Base-by-base conservation (phyloP, 179 eudicot genomes). In the Monotropa hypopitys region DNA sequence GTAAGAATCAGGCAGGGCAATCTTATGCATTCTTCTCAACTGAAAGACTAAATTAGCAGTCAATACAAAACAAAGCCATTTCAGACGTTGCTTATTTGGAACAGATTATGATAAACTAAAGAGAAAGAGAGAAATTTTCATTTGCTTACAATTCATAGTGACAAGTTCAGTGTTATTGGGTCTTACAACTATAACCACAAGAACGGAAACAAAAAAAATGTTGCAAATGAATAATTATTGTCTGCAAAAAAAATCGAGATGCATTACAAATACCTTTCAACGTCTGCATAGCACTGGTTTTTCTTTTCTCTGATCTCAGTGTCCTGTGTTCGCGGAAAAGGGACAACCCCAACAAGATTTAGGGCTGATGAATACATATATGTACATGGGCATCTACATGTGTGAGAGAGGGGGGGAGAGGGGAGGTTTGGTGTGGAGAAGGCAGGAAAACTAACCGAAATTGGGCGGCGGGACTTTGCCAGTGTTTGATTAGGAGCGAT, bases 261-360 rank as follows among this genome's bases (percentile, higher is more conserved):
- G n/a, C 40, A 67, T 49, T 15, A 65, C 56, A 74, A 28, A 42
- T 85, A 92, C 98, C 89, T 89, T 82, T 91, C 97, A 73, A 93
- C 70, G 63, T 93, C 98, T 30, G 80, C 83, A 78, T 91, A 93
- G 71, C 97, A 93, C 53, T 85, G 87, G 76, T 86, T 87, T 81
- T 93, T 93, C 87, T 80, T 88, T 81, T 79, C 84, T 79, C 86
- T 80, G 82, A 90, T 86, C 77, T 93, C 98, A 66, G 66, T 65
- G 38, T 93, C 98, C 98, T 93, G 81, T 40, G 33, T 66, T 76
- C 68, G 3, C 30, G 63, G 28, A 11, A n/a, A 18, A 69, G 15
- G 13, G 3, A 40, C 47, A 8, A 77, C 70, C 28, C 77, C 78
- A 76, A 30, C 72, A 12, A 53, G n/a, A 62, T 51, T 49, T 10